phyloP scores from a whole-genome alignment of 768 basidiomycete genomes.

The Boletus bicolor region DNA sequence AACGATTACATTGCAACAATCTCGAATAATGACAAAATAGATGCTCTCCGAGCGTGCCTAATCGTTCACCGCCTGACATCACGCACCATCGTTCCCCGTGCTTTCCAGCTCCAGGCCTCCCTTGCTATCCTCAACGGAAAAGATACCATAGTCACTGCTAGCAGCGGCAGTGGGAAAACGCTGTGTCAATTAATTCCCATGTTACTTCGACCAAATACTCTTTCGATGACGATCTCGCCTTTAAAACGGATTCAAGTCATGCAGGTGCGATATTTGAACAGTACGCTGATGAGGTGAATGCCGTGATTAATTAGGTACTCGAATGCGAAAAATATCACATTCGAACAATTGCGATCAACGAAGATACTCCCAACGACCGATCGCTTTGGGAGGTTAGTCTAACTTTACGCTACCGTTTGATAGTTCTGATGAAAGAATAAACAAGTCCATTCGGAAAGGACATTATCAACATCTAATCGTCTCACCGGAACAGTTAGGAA shows the following conservation, averaged over 20 bases:
- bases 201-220: background rate
- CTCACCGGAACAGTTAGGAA: slow-evolving; percentile 2
- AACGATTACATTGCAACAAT: background rate
- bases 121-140: background rate
- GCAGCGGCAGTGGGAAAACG: background rate
- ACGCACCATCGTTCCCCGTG: too few species aligned
- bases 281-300: too few species aligned
- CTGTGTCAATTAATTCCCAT: background rate
- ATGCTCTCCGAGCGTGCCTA: background rate
- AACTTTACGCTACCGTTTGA: too few species aligned
- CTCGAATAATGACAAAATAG: background rate
- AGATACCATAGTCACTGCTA: background rate
- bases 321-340: background rate
- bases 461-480: slow-evolving; percentile 1
- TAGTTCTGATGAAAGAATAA: too few species aligned
- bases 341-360: too few species aligned
- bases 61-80: too few species aligned
- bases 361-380: too few species aligned
- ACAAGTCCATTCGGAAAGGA: background rate
- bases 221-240: background rate
- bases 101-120: too few species aligned
- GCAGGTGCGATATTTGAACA: background rate
- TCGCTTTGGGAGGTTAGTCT: too few species aligned
- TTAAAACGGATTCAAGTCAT: background rate
- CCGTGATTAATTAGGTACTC: too few species aligned